Evolutionary conservation across 2,329 filamentous ascomycete species (phyloP).

Genomic region (Colletotrichum salicis): DNA sequence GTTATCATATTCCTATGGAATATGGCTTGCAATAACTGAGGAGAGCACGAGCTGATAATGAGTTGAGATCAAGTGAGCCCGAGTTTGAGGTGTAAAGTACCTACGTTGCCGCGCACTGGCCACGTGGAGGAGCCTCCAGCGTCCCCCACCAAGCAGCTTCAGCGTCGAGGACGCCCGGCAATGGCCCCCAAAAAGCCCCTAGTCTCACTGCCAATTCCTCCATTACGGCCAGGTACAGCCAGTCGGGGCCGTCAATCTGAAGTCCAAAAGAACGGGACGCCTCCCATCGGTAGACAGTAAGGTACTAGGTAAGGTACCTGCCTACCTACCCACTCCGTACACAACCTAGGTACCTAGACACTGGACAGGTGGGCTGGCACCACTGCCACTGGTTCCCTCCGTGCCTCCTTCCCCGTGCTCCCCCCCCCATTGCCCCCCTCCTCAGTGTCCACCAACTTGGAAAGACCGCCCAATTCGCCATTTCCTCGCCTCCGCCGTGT

Average conservation of each 20-base stretch:
- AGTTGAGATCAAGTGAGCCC: not conserved
- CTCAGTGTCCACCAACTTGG: not conserved
- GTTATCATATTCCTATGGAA: too few species aligned
- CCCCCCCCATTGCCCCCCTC: not conserved
- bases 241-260: not conserved
- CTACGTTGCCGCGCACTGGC: constrained; percentile 17
- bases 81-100: not conserved
- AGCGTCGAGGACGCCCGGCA: constrained; percentile 29
- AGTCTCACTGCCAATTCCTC: constrained; percentile 4
- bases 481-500: not conserved
- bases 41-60: not conserved
- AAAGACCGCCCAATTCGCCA: not conserved
- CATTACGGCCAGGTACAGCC: constrained; percentile 4
- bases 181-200: constrained; percentile 32
- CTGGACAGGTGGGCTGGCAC: not conserved
- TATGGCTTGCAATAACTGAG: not conserved
- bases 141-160: constrained; percentile 27
- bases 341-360: too few species aligned
- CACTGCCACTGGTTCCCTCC: not conserved
- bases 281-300: not conserved
- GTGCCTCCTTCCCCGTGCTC: not conserved
- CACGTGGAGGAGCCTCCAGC: constrained; percentile 12
- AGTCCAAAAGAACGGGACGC: not conserved
- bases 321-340: too few species aligned
- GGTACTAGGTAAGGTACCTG: too few species aligned